Evolutionary conservation across 495 filamentous ascomycete species (phyloP).

Genomic region (Neurospora sp.): DNA sequence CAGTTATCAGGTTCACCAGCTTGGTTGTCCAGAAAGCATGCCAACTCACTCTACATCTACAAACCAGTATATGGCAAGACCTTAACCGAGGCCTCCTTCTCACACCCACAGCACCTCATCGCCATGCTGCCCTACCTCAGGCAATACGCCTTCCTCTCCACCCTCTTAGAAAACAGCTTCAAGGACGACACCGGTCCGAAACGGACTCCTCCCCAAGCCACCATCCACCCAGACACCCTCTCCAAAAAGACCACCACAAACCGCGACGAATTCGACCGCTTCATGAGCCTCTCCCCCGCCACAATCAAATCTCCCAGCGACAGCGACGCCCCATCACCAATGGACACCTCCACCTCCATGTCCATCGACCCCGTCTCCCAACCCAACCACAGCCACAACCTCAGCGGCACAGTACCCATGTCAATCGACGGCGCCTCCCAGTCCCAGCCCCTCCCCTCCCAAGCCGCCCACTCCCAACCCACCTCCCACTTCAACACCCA

Average conservation of each 20-base stretch:
- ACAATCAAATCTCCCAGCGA: neutral
- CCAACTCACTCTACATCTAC: constrained; percentile 59
- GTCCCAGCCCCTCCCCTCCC: neutral
- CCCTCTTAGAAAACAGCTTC: constrained; percentile 55
- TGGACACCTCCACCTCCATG: neutral
- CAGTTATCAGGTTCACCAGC: constrained; percentile 29
- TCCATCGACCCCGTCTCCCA: neutral
- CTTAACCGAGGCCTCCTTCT: constrained; percentile 67
- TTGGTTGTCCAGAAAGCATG: constrained; percentile 43
- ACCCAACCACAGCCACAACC: constrained; percentile 30
- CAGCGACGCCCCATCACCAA: neutral
- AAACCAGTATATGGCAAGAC: constrained; percentile 59
- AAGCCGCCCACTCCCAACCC: neutral
- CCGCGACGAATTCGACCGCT: constrained; percentile 22
- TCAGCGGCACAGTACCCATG: constrained; percentile 28
- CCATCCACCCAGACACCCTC: neutral
- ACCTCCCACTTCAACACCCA: neutral
- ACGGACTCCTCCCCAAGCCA: neutral
- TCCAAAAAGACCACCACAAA: constrained; percentile 11
- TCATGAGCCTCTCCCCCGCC: constrained; percentile 16
- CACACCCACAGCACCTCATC: constrained; percentile 76
- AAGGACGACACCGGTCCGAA: constrained; percentile 5
- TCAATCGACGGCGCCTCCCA: neutral
- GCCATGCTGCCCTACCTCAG: constrained; percentile 64
- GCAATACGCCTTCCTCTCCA: constrained; percentile 63